Percentiles rank a stretch among this genome's conserved stretches.
These are phyloP conservation scores for Paralagenidium karlingii DNA, from an alignment of 352 stramenopile genomes.

Conservation along the genomic window DNA sequence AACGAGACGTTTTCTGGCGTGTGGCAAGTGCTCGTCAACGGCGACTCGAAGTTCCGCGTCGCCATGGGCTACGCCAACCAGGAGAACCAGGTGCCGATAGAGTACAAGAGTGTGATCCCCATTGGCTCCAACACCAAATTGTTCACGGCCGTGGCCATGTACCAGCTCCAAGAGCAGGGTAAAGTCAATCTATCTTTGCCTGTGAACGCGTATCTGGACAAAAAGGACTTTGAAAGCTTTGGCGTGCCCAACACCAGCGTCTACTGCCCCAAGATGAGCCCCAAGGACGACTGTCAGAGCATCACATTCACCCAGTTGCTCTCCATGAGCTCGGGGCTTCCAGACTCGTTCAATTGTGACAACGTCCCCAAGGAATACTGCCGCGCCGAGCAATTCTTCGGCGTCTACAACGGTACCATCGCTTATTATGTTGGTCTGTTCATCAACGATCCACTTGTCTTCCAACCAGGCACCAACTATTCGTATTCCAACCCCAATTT, in stretches of 20 bases:
- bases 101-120: slow-evolving; percentile 30
- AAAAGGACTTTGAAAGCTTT: slow-evolving; percentile 30
- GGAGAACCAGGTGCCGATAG: slow-evolving; percentile 29
- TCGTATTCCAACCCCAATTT: slow-evolving; percentile 38
- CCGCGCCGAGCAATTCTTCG: slow-evolving; percentile 7
- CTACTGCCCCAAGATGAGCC: slow-evolving; percentile 31
- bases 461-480: slow-evolving; percentile 34
- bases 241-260: slow-evolving; percentile 23
- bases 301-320: slow-evolving; percentile 58
- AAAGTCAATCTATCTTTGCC: slow-evolving; percentile 17
- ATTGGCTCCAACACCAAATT: slow-evolving; percentile 48
- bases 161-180: slow-evolving; percentile 40
- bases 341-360: slow-evolving; percentile 15
- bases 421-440: slow-evolving; percentile 24
- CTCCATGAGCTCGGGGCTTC: slow-evolving; percentile 39
- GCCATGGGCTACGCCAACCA: slow-evolving; percentile 30
- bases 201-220: slow-evolving; percentile 20
- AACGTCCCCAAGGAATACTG: slow-evolving; percentile 5
- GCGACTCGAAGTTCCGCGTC: slow-evolving; percentile 25
- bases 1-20: slow-evolving; percentile 60
- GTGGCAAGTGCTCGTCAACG: slow-evolving; percentile 31
- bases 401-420: slow-evolving; percentile 14
- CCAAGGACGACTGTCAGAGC: slow-evolving; percentile 29
- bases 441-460: slow-evolving; percentile 35
- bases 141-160: slow-evolving; percentile 29